Evolutionary conservation across 495 filamentous ascomycete species (phyloP).

Genomic region (Corynascus novoguineensis): DNA sequence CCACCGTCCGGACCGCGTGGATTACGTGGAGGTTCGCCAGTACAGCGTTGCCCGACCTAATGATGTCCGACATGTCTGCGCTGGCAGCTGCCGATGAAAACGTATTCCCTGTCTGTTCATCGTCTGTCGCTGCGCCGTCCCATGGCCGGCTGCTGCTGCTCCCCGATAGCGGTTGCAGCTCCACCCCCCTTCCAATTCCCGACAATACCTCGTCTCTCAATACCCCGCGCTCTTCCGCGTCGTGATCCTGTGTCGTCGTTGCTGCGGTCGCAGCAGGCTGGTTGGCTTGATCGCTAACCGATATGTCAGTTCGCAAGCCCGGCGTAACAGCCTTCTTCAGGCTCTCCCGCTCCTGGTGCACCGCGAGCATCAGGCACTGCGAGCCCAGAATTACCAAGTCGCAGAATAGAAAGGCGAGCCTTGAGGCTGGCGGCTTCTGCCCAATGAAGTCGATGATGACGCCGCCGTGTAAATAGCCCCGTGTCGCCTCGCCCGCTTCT

Average conservation of each 20-base stretch:
- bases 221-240: constrained; percentile 77
- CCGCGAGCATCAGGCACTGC: constrained; percentile 69
- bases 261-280: constrained; percentile 14
- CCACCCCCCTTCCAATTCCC: constrained; percentile 43
- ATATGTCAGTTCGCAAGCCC: constrained; percentile 16
- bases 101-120: constrained; percentile 43
- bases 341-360: constrained; percentile 63
- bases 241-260: constrained; percentile 56
- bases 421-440: constrained; percentile 67
- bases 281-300: not conserved
- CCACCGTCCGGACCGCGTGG: constrained; percentile 60
- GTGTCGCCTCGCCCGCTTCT: constrained; percentile 64
- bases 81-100: constrained; percentile 39
- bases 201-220: constrained; percentile 41
- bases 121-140: constrained; percentile 28
- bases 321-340: constrained; percentile 41
- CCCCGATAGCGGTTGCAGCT: constrained; percentile 41
- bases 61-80: constrained; percentile 48
- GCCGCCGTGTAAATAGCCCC: constrained; percentile 80
- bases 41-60: constrained; percentile 63
- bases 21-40: constrained; percentile 66
- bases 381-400: constrained; percentile 61
- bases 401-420: constrained; percentile 55
- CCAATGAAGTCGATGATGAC: constrained; percentile 82
- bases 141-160: constrained; percentile 16